These are phyloP conservation scores for Psidium guajava DNA, from an alignment of 345 rosid genomes.

Conservation along the genomic window DNA sequence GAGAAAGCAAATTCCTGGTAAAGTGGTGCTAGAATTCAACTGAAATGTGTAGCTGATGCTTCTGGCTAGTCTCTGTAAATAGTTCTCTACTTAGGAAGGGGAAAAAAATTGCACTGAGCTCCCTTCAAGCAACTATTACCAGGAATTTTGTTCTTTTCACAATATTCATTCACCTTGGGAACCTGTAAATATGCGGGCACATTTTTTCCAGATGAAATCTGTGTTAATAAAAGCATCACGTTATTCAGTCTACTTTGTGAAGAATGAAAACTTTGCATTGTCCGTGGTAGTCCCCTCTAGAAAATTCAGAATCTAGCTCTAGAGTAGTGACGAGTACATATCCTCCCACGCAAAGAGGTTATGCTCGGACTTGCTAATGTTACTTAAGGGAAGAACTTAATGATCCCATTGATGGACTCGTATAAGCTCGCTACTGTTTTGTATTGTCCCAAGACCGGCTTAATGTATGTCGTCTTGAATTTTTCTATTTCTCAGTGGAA, in stretches of 20 bases:
- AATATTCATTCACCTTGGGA: not conserved
- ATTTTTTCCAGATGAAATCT: not conserved
- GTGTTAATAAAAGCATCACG: not conserved
- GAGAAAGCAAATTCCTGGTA: conserved; percentile 52
- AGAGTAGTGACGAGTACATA: not conserved
- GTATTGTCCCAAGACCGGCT: not conserved
- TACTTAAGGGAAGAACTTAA: not conserved
- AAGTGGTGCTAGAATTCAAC: conserved; percentile 76
- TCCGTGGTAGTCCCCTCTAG: not conserved
- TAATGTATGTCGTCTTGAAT: not conserved
- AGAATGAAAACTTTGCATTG: not conserved
- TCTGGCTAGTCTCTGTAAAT: not conserved
- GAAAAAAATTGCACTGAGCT: not conserved
- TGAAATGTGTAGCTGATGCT: conserved; percentile 4
- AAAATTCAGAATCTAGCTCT: not conserved
- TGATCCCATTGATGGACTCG: not conserved
- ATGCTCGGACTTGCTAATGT: not conserved
- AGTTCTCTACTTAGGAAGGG: not conserved
- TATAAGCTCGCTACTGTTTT: not conserved
- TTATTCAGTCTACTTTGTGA: not conserved
- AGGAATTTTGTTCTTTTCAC: not conserved
- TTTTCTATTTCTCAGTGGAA: not conserved
- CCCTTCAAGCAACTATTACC: not conserved
- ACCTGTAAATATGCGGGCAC: not conserved
- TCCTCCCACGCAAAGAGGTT: not conserved